phyloP scores from a whole-genome alignment of 1,284 basidiomycete genomes.

The Lignosus rhinocerotis region DNA sequence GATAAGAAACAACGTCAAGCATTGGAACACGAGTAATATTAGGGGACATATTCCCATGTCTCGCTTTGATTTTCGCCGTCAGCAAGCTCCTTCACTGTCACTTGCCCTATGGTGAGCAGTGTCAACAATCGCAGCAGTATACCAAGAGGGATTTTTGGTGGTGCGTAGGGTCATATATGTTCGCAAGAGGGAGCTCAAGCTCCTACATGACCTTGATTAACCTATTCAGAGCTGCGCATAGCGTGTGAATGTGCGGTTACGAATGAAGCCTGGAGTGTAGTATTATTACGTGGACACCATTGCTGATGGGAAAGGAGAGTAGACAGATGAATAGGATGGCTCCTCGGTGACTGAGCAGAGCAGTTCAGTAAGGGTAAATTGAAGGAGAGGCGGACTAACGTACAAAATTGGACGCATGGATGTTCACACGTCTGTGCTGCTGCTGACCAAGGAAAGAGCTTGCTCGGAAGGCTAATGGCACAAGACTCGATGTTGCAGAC shows the following conservation, averaged over 20 bases:
- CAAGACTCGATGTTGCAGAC: background rate
- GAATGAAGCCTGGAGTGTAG: background rate
- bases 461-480: background rate
- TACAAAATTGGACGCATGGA: constrained; percentile 9
- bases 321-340: background rate
- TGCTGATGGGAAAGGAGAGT: constrained; percentile 9
- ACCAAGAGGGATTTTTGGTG: background rate
- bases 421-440: constrained; percentile 17
- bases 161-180: background rate
- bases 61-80: background rate
- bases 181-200: background rate
- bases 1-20: constrained; percentile 6
- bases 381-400: constrained; percentile 11
- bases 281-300: constrained; percentile 11
- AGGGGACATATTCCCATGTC: constrained; percentile 18
- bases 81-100: background rate
- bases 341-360: constrained; percentile 4
- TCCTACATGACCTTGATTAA: background rate
- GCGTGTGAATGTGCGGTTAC: constrained; percentile 14
- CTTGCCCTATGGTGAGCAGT: background rate
- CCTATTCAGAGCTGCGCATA: constrained; percentile 4
- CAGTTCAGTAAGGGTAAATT: constrained; percentile 8
- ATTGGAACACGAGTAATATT: constrained; percentile 8
- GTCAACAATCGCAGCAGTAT: background rate
- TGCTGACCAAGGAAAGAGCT: constrained; percentile 18